Evolutionary conservation across 2,329 filamentous ascomycete species (phyloP), one percentile per base, ranked within the genome.

Genomic region (Trichoderma sp.): DNA sequence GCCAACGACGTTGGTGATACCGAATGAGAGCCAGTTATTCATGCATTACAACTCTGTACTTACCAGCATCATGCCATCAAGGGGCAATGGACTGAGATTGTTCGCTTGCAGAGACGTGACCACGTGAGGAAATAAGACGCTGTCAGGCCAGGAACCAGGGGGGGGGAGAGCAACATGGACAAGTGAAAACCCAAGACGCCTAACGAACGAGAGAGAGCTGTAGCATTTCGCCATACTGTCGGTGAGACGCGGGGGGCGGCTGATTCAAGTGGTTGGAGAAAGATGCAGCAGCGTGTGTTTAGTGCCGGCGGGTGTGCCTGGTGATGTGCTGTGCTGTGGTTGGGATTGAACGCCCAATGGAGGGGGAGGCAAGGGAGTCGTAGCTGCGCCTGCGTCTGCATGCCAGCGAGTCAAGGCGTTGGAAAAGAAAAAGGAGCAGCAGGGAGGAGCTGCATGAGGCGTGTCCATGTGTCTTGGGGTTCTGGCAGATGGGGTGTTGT

Each of bases 201-300:
- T 12, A 17, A 21, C 15, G 28, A 17, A 9, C 9, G 57, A 17
- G 26, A 17, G 26, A 5, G 7, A 39, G 21, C 34, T n/a, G 57
- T 28, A 14, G 57, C 39, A 61, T 61, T 52, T 52, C 57, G 48
- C 58, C 58, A 61, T 52, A 52, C 50, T 61, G 58, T 61, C 58
- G 58, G 58, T 61, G 58, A 61, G 58, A 28, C 24, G 34, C 34
- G 34, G 34, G 21, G 45, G 56, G 9, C 30, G 21, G 57, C 47
- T 17, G 57, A 14, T 30, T 17, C 15, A 24, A 61, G 34, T 61
- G 57, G 58, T 51, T 51, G 30, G 47, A 43, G 34, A 61, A 39
- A 39, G 34, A 39, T 39, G 34, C 34, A 39, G 34, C 34, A 9
- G 6, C 30, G 28, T 28, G 30, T 34, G 28, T 19, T 24, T 21